Percentiles rank a stretch among this genome's conserved stretches.
Evolutionary conservation across 108 stramenopile species (phyloP).

Genomic region (Epithemia pelagica): DNA sequence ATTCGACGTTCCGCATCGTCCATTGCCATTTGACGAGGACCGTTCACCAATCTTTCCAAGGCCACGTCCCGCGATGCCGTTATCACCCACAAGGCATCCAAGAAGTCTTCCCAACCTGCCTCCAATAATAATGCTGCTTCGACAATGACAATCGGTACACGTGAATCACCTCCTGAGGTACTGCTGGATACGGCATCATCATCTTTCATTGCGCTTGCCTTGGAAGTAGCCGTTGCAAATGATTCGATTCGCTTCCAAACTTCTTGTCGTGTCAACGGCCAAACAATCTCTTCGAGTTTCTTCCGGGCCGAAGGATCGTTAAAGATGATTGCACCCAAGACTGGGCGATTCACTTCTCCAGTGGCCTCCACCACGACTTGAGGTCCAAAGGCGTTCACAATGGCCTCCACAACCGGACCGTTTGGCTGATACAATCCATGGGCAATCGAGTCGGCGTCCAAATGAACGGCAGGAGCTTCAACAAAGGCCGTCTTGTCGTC

Average conservation of each 20-base stretch:
- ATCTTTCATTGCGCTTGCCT: not conserved
- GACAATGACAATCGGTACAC: conserved; percentile 36
- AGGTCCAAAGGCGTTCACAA: conserved; percentile 50
- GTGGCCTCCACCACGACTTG: conserved; percentile 29
- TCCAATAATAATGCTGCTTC: conserved; percentile 79
- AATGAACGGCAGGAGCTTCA: not conserved
- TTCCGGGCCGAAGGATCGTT: conserved; percentile 47
- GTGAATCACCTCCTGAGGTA: conserved; percentile 3
- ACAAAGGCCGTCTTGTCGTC: too few relatives aligned
- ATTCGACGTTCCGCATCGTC: conserved; percentile 64
- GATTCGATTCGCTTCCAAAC: conserved; percentile 39
- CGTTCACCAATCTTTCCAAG: conserved; percentile 44
- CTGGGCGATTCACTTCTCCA: conserved; percentile 34
- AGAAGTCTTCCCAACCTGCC: conserved; percentile 69
- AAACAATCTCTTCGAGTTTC: conserved; percentile 68
- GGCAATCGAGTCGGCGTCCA: conserved; percentile 70
- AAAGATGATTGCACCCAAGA: conserved; percentile 74
- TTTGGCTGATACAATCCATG: conserved; percentile 69
- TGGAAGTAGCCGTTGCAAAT: not conserved
- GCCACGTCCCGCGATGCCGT: conserved; percentile 34
- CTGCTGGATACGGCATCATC: not conserved
- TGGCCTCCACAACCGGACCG: conserved; percentile 41
- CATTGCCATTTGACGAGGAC: conserved; percentile 39
- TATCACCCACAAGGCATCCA: conserved; percentile 81
- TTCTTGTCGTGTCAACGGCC: conserved; percentile 64